Evolutionary conservation across 306 rosid genomes (phyloP).

Genomic region (Acacia melanoxylon): DNA sequence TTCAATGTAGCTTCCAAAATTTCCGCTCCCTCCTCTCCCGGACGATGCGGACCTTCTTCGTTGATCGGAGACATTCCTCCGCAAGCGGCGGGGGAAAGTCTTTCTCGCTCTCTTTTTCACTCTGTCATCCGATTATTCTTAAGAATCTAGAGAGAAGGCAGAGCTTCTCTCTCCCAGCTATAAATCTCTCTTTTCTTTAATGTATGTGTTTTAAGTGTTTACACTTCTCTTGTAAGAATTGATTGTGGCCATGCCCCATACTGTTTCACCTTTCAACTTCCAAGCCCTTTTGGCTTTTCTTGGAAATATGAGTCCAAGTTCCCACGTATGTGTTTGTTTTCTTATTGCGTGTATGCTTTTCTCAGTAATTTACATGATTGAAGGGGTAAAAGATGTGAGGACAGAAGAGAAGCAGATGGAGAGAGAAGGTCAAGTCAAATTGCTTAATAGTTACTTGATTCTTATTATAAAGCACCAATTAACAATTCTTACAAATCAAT

Average conservation of each 20-base stretch:
- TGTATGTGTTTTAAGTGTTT: not conserved
- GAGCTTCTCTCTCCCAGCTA: too few relatives aligned
- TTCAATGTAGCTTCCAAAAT: too few relatives aligned
- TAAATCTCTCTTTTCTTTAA: too few relatives aligned
- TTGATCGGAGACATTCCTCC: too few relatives aligned
- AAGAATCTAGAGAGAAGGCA: too few relatives aligned
- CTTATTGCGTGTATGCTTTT: conserved; percentile 1
- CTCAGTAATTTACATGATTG: conserved; percentile 49
- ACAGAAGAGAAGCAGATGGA: conserved; percentile 33
- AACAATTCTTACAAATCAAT: too few relatives aligned
- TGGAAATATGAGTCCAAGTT: conserved; percentile 41
- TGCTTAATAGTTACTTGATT: conserved; percentile 35
- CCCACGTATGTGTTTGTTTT: conserved; percentile 34
- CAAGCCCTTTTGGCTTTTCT: not conserved
- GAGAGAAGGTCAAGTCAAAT: conserved; percentile 62
- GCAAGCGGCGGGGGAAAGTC: too few relatives aligned
- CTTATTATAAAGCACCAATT: too few relatives aligned
- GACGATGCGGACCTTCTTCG: too few relatives aligned
- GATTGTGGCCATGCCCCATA: conserved; percentile 33
- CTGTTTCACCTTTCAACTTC: conserved; percentile 7
- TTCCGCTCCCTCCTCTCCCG: too few relatives aligned
- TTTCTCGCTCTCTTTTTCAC: too few relatives aligned
- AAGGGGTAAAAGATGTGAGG: conserved; percentile 70
- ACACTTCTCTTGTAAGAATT: conserved; percentile 21
- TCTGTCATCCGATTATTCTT: too few relatives aligned